phyloP scores from a whole-genome alignment of 192 early-diverging fungal species.

The Phycomyces blakesleeanus region DNA sequence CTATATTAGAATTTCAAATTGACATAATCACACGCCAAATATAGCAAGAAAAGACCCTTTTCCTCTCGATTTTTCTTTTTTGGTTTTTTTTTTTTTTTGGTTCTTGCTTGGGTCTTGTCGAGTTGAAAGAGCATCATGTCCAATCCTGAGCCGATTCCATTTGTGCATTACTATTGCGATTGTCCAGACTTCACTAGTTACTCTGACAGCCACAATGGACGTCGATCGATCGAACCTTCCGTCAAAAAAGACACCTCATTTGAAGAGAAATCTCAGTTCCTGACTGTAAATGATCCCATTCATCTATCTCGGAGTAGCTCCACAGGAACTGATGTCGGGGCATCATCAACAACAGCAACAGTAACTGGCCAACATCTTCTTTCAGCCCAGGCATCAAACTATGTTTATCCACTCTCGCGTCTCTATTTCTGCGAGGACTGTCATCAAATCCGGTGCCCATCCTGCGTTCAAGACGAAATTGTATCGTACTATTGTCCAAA shows the following conservation, averaged over 20 bases:
- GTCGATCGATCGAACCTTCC: not conserved
- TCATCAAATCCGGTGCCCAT: conserved; percentile 72
- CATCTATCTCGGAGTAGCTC: not conserved
- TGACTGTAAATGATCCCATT: not conserved
- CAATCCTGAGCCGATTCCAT: conserved; percentile 14
- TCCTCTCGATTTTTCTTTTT: not conserved
- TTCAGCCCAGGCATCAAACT: conserved; percentile 24
- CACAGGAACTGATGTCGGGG: not conserved
- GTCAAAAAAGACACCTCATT: not conserved
- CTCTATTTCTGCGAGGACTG: conserved; percentile 92
- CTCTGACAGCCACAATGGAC: not conserved
- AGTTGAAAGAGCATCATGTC: not conserved
- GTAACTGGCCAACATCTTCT: conserved; percentile 21
- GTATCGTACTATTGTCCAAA: conserved; percentile 93
- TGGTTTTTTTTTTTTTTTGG: too few relatives aligned
- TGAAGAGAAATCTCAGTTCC: not conserved
- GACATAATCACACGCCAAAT: not conserved
- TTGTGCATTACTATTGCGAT: conserved; percentile 28
- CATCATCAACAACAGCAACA: conserved; percentile 1
- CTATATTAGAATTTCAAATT: not conserved
- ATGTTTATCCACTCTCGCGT: conserved; percentile 53
- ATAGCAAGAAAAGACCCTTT: not conserved
- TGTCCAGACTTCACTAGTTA: conserved; percentile 15
- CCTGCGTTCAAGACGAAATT: conserved; percentile 81
- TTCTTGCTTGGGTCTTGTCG: not conserved